Base-by-base conservation (phyloP, 2,329 filamentous ascomycete genomes). In the Calonectria pseudoturangicola region DNA sequence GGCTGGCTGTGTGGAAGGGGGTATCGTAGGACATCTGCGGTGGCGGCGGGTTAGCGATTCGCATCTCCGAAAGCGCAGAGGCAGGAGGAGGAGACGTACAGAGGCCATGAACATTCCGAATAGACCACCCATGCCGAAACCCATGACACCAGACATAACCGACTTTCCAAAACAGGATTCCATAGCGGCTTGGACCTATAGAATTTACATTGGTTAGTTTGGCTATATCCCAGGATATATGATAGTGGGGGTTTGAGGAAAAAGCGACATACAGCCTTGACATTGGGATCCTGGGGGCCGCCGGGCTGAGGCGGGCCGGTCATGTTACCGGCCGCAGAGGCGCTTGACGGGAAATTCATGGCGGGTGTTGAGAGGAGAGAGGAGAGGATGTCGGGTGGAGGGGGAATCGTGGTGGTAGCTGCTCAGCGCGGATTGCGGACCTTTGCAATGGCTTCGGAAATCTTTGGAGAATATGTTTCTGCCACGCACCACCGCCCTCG, bases 91-190 rank as follows among this genome's bases (percentile, higher is more conserved):
- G 62, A 68, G 45, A 88, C 93, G 75, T 92, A 98, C 95, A 81
- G 94, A 97, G 72, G 96, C 95, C 96, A 98, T 99, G 88, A 99
- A 99, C 80, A 98, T 90, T 78, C 97, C 97, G 79, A 99, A 99
- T 51, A 97, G 88, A 80, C 95, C 97, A 75, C 97, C 97, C 77
- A 99, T 93, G 45, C 93, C 97, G 81, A 98, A 98, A 18, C 97
- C 97, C 91, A 97, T 97, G 28, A 93, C 94, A 70, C 96, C 97
- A 0, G 96, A 94, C 86, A 99, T 93, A 78, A 92, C 93, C 21
- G 95, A 94, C 85, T 99, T 99, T 71, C 93, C 93, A 28, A 93
- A 92, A 83, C 97, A 99, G 41, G 95, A 97, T 85, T 98, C 96
- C 95, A 98, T 98, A 51, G 92, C 91, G 28, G 88, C 85, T 89